Percentiles rank a stretch among this genome's conserved stretches.
phyloP scores from a whole-genome alignment of 2,329 filamentous ascomycete genomes.

The Leptographium wingfieldii region DNA sequence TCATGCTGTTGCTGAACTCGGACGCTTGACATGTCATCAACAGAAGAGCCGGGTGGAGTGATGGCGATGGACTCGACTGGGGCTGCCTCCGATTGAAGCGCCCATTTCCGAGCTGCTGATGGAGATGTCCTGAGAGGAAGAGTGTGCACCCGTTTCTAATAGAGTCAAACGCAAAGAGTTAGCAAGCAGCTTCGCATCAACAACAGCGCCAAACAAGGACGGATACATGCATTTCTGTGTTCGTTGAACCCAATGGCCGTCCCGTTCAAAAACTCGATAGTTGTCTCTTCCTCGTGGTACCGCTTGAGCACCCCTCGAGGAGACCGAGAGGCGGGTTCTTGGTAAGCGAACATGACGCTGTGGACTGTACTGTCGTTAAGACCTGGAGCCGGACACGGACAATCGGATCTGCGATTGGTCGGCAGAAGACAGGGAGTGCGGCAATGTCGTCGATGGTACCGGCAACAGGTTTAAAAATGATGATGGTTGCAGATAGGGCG shows the following conservation, averaged over 20 bases:
- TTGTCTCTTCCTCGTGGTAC: conserved; percentile 30
- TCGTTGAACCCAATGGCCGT: conserved; percentile 31
- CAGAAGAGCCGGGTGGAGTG: conserved; percentile 27
- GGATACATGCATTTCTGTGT: conserved; percentile 33
- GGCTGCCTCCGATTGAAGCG: conserved; percentile 14
- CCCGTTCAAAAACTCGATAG: conserved; percentile 20
- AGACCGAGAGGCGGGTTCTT: conserved; percentile 14
- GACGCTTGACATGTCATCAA: conserved; percentile 19
- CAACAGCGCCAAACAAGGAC: neutral
- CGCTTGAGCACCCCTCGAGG: conserved; percentile 30
- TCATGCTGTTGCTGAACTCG: conserved; percentile 4
- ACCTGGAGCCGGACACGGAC: no score
- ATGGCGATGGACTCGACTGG: conserved; percentile 20
- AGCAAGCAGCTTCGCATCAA: neutral
- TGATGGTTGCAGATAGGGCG: neutral
- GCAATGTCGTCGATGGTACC: no score
- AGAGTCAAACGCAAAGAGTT: conserved; percentile 7
- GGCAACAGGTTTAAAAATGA: neutral
- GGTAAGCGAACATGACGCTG: conserved; percentile 8
- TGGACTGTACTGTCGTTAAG: no score
- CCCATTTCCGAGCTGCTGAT: conserved; percentile 22
- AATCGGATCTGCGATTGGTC: no score
- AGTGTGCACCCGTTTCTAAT: conserved; percentile 38
- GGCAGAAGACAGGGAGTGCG: no score
- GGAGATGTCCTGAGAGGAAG: conserved; percentile 37